These are phyloP conservation scores for Fusarium sp. DNA, from an alignment of 2,329 filamentous ascomycete species.

Conservation along the genomic window DNA sequence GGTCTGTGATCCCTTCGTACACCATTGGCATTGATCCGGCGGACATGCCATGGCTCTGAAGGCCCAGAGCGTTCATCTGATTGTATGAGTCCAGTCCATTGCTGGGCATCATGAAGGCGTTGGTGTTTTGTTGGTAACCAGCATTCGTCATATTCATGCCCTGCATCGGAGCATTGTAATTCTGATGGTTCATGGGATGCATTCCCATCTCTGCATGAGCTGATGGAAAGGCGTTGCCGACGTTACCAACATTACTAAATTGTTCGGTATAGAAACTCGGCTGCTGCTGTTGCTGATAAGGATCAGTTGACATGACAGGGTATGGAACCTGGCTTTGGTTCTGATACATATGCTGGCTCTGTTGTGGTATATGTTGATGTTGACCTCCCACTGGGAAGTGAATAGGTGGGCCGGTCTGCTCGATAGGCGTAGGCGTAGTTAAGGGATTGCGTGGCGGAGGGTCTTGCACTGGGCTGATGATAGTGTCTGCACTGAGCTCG, in stretches of 20 bases:
- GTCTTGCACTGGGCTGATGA: slow-evolving; percentile 76
- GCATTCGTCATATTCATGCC: slow-evolving; percentile 42
- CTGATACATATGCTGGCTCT: slow-evolving; percentile 38
- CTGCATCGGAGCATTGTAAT: slow-evolving; percentile 44
- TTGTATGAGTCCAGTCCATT: slow-evolving; percentile 50
- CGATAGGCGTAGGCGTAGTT: slow-evolving; percentile 45
- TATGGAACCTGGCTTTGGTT: slow-evolving; percentile 43
- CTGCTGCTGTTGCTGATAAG: slow-evolving; percentile 36
- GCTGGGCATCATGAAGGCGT: slow-evolving; percentile 46
- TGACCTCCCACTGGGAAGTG: slow-evolving; percentile 40
- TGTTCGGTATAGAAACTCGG: slow-evolving; percentile 44
- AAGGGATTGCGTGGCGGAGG: slow-evolving; percentile 51
- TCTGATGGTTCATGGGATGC: slow-evolving; percentile 43
- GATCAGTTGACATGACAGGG: slow-evolving; percentile 44
- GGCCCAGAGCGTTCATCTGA: slow-evolving; percentile 50
- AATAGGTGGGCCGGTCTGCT: slow-evolving; percentile 37
- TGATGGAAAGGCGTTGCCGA: slow-evolving; percentile 46
- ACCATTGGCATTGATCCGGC: slow-evolving; percentile 50
- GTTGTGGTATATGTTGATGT: slow-evolving; percentile 33
- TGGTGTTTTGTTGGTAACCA: slow-evolving; percentile 41
- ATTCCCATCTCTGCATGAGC: slow-evolving; percentile 43
- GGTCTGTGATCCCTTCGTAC: slow-evolving; percentile 50
- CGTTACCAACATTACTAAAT: slow-evolving; percentile 46
- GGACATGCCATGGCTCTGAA: slow-evolving; percentile 46
- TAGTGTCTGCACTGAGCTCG: slow-evolving; percentile 68